Evolutionary conservation across 1,139 yeast genomes (phyloP).

Genomic region (Lodderomyces margitis): DNA sequence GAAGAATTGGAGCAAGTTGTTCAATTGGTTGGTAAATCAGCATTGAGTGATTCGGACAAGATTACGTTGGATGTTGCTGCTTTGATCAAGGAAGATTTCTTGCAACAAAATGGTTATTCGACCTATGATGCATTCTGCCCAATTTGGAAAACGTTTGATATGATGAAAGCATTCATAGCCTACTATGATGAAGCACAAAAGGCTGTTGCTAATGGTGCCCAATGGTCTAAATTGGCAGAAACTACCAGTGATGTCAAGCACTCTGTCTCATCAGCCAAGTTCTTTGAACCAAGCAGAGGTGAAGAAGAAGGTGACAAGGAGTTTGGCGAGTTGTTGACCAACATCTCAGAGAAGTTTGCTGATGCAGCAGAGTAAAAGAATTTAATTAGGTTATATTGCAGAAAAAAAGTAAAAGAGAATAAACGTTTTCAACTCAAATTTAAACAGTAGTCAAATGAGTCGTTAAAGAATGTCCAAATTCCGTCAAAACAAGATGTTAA

Average conservation of each 20-base stretch:
- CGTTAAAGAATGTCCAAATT: slow-evolving; percentile 10
- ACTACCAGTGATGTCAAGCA: slow-evolving; percentile 89
- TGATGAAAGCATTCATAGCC: slow-evolving; percentile 92
- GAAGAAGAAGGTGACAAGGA: slow-evolving; percentile 71
- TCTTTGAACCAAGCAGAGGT: slow-evolving; percentile 93
- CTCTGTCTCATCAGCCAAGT: slow-evolving; percentile 89
- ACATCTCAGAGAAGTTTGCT: slow-evolving; percentile 86
- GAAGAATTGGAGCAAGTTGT: slow-evolving; percentile 99
- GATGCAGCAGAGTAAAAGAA: slow-evolving; percentile 78
- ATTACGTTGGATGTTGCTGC: slow-evolving; percentile 91
- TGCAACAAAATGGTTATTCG: slow-evolving; percentile 98
- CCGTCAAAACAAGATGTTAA: slow-evolving; percentile 15
- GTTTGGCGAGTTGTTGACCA: slow-evolving; percentile 71
- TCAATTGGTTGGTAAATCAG: slow-evolving; percentile 97
- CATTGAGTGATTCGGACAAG: slow-evolving; percentile 93
- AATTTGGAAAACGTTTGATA: slow-evolving; percentile 96
- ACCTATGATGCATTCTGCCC: slow-evolving; percentile 99
- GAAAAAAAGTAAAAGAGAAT: slow-evolving; percentile 1
- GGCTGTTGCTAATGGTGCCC: slow-evolving; percentile 91
- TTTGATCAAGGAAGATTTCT: slow-evolving; percentile 93
- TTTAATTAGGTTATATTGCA: neutral
- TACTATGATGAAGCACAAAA: slow-evolving; percentile 97
- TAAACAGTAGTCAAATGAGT: neutral
- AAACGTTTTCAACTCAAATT: slow-evolving; percentile 1
- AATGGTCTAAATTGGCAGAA: slow-evolving; percentile 90